Evolutionary conservation across 345 rosid genomes (phyloP).

Genomic region (Pugionium cornutum): DNA sequence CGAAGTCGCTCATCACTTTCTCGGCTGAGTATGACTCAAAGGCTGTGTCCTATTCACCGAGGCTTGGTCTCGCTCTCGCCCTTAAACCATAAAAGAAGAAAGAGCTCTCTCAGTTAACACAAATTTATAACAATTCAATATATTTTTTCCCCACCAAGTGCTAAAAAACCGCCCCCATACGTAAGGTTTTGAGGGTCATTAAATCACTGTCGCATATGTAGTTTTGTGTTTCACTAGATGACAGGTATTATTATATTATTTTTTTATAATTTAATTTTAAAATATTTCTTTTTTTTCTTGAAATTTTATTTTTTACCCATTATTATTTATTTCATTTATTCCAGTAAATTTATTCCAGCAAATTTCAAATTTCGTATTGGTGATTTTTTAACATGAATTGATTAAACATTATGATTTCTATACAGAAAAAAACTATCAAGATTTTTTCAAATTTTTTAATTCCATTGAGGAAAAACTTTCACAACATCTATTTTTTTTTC

Average conservation of each 20-base stretch:
- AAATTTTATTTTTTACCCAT: no score
- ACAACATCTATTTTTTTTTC: no score
- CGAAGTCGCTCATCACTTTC: conserved; percentile 61
- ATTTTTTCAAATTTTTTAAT: no score
- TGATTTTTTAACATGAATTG: no score
- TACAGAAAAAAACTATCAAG: no score
- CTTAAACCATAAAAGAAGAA: conserved; percentile 60
- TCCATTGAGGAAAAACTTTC: no score
- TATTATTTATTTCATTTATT: no score
- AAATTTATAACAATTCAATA: conserved; percentile 17
- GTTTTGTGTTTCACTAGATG: conserved; percentile 1
- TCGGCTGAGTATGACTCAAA: conserved; percentile 75
- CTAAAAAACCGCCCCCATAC: background rate
- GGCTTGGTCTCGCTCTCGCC: conserved; percentile 71
- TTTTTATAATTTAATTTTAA: no score
- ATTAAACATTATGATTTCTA: no score
- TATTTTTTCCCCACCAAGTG: background rate
- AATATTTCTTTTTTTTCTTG: no score
- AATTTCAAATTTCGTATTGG: no score
- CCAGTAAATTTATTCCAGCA: no score
- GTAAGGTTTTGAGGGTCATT: conserved; percentile 27
- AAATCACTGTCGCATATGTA: conserved; percentile 20
- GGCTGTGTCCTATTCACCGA: conserved; percentile 54
- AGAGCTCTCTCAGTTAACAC: background rate
- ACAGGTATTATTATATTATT: background rate